Evolutionary conservation across 2,329 filamentous ascomycete species (phyloP), one percentile per base, ranked within the genome.

Genomic region (Cladobotryum mycophilum): DNA sequence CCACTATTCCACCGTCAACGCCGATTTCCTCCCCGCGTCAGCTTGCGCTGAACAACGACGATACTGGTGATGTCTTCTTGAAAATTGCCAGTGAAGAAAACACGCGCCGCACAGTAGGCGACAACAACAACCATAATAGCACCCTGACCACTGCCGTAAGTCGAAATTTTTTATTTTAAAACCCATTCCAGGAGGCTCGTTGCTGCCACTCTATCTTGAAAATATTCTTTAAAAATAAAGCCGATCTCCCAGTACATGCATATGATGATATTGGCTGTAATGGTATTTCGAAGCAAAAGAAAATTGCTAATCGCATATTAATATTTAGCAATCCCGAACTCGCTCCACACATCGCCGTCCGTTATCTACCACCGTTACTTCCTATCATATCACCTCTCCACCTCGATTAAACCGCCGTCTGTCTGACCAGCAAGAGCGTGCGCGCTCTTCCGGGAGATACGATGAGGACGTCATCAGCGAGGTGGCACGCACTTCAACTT

Each of bases 41-140:
- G 58, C 55, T 67, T 59, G 42, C 62, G 60, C 51, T 58, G 9
- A 61, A 76, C 46, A 68, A 65, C 40, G 79, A 82, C 48, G 79
- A 81, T 55, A 78, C 73, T 3, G 77, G 76, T 37, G 80, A 83
- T 55, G 68, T 82, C 38, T 83, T 82, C 55, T 72, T 83, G 53
- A 76, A 71, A 48, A 82, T 83, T 53, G 79, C 80, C 12, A 70
- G 75, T 11, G 78, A 82, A 52, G 78, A 81, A 54, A 57, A 72
- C 13, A 59, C 64, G 14, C 70, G 68, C 44, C 72, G 69, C 46
- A 59, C 61, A 15, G 54, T 60, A 8, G 68, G 71, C 41, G 66
- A 67, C 6, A 66, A 64, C 40, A 30, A 30, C 6, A 30, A 30
- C 22, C 56, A 54, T 5, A 64, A 66, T 20, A 64, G 66, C 25